Conservation (phyloP, 1,284 basidiomycete species). For the Grifola frondosa region DNA sequence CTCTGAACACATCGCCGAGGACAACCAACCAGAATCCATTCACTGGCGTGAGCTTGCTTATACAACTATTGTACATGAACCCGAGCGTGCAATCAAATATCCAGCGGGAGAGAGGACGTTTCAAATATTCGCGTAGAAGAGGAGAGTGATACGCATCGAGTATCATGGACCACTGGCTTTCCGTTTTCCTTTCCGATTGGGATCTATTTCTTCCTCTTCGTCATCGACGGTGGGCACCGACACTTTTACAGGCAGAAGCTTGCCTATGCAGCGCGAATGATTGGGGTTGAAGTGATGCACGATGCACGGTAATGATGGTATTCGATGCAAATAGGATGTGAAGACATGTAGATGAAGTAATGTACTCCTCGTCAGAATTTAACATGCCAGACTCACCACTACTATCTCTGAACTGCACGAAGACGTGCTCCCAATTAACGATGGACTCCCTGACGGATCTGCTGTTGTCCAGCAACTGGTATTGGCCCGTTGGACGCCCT, state of each 20-base stretch:
- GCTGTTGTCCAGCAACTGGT: slow-evolving; percentile 49
- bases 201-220: slow-evolving; percentile 44
- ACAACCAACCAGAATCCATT: no score
- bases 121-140: no score
- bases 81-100: no score
- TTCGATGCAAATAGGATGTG: not conserved
- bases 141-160: no score
- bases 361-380: not conserved
- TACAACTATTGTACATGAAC: no score
- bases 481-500: slow-evolving; percentile 46
- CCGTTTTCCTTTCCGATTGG: slow-evolving; percentile 46
- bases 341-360: slow-evolving; percentile 6
- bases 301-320: slow-evolving; percentile 1
- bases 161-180: no score
- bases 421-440: slow-evolving; percentile 63
- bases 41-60: no score
- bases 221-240: slow-evolving; percentile 40
- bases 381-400: slow-evolving; percentile 42
- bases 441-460: slow-evolving; percentile 49
- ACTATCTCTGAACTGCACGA: slow-evolving; percentile 61
- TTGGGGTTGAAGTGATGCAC: not conserved
- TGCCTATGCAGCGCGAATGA: slow-evolving; percentile 30
- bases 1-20: no score
- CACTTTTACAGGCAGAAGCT: slow-evolving; percentile 43
- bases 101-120: no score